These are phyloP conservation scores for Leccinum imitatum DNA, from an alignment of 768 basidiomycete species.

Conservation along the genomic window DNA sequence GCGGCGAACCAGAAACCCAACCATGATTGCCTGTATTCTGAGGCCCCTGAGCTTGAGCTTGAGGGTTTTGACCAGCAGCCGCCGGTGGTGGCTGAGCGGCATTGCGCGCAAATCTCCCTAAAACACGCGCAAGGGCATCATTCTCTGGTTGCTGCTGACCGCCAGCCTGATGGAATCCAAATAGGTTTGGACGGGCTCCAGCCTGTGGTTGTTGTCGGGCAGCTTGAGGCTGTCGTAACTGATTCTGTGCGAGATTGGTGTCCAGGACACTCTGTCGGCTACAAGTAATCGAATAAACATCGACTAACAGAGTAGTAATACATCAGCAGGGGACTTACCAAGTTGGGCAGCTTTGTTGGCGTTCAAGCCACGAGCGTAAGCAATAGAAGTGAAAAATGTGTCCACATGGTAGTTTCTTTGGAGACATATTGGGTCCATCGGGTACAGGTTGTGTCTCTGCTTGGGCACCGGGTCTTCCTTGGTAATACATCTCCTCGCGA, in stretches of 20 bases:
- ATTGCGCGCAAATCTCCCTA: constrained; percentile 56
- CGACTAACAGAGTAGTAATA: neutral
- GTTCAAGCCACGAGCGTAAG: constrained; percentile 94
- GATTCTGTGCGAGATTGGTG: constrained; percentile 32
- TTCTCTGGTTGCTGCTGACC: constrained; percentile 40
- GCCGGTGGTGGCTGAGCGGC: constrained; percentile 42
- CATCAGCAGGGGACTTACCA: constrained; percentile 57
- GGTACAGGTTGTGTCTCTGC: constrained; percentile 23
- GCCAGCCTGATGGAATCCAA: constrained; percentile 27
- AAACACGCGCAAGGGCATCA: constrained; percentile 35
- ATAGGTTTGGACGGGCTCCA: constrained; percentile 32
- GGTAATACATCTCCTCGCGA: constrained; percentile 85
- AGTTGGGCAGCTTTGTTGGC: constrained; percentile 98
- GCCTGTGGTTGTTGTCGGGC: constrained; percentile 28
- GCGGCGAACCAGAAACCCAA: constrained; percentile 37
- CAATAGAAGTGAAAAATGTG: constrained; percentile 99
- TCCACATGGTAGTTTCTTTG: constrained; percentile 95
- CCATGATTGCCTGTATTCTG: constrained; percentile 35
- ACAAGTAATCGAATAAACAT: constrained; percentile 5
- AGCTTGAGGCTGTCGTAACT: constrained; percentile 30
- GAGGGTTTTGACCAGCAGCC: constrained; percentile 31
- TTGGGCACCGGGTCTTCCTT: constrained; percentile 25
- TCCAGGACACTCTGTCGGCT: constrained; percentile 82
- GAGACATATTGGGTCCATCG: constrained; percentile 90
- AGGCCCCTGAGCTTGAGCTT: constrained; percentile 28